phyloP scores from a whole-genome alignment of 2,329 filamentous ascomycete genomes.

The Penicillium digitatum region DNA sequence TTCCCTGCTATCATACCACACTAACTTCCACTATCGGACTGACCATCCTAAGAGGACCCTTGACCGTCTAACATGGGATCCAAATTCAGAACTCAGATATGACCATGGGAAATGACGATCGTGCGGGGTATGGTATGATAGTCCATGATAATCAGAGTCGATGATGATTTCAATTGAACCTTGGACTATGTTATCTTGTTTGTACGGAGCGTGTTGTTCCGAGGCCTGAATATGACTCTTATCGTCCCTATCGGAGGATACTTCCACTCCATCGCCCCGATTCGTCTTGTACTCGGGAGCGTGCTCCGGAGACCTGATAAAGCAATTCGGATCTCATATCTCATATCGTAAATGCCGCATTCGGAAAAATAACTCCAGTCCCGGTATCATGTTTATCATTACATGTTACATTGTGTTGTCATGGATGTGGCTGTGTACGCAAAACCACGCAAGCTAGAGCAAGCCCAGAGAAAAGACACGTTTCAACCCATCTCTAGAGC shows the following conservation, averaged over 20 bases:
- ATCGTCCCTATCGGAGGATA: constrained; percentile 1
- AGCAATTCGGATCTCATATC: constrained; percentile 1
- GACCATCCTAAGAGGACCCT: not conserved
- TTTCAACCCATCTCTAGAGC: constrained; percentile 7
- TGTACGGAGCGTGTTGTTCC: not conserved
- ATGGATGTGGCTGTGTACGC: not conserved
- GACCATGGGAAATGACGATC: constrained; percentile 20
- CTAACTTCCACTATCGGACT: not conserved
- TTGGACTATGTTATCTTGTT: not conserved
- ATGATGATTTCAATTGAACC: not conserved
- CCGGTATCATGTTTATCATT: not conserved
- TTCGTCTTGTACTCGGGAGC: not conserved
- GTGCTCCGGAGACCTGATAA: not conserved
- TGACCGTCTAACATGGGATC: not conserved
- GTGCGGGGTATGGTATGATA: constrained; percentile 23
- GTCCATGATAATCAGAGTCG: not conserved
- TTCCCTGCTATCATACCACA: not conserved
- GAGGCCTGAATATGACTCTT: not conserved
- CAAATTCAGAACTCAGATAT: constrained; percentile 5
- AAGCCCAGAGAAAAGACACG: constrained; percentile 9
- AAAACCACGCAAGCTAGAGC: not conserved
- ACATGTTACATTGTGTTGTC: not conserved
- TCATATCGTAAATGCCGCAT: not conserved
- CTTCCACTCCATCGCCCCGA: not conserved
- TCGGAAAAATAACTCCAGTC: constrained; percentile 1